Base-by-base conservation (phyloP, 257 asterid species). In the Rauvolfia tetraphylla region DNA sequence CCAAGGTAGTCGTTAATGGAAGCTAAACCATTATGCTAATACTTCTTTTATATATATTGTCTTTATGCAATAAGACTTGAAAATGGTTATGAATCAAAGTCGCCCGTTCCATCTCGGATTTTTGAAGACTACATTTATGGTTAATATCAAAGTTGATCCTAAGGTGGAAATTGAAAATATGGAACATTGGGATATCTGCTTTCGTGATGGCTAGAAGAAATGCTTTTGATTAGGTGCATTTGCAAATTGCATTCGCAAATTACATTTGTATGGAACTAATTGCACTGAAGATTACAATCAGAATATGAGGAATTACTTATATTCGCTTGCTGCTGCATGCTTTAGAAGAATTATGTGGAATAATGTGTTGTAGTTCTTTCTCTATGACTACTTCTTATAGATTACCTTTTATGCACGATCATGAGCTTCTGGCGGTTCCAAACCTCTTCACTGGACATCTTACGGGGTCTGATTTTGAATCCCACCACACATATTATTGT, bases 371-470 rank as follows among this genome's bases (percentile, higher is more conserved):
- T 54, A 20, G 11, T 5, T 25, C 59, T 67, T 46, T 7, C 29
- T 27, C n/a, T 12, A 42, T 56, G 58, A 20, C 17, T 12, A 17
- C 41, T 36, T 12, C 38, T 38, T 31, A 1, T 44, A 3, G 8
- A 7, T 63, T 15, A 36, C 9, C 9, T 0, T 46, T 54, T 65
- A 36, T 78, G 73, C 88, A 92, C 97, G 99, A 70, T 85, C 99
- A 76, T 89, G 96, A 79, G 87, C 91, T 53, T 87, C 96, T 67
- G 96, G 97, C 72, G 96, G 95, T 76, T 93, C 98, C 66, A 95
- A 95, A 83, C 97, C 99, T 34, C 99, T 95, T 66, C 99, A 95
- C 76, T 95, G 99, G 99, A 95, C 99, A 77, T 95, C 99, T 41
- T 93, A 98, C 78, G 3, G 99, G 99, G 20, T 72, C 97, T 6